Percentiles rank a stretch among this genome's conserved stretches.
These are phyloP conservation scores for Escallonia rubra DNA, from an alignment of 129 eudicot genomes.

Conservation along the genomic window DNA sequence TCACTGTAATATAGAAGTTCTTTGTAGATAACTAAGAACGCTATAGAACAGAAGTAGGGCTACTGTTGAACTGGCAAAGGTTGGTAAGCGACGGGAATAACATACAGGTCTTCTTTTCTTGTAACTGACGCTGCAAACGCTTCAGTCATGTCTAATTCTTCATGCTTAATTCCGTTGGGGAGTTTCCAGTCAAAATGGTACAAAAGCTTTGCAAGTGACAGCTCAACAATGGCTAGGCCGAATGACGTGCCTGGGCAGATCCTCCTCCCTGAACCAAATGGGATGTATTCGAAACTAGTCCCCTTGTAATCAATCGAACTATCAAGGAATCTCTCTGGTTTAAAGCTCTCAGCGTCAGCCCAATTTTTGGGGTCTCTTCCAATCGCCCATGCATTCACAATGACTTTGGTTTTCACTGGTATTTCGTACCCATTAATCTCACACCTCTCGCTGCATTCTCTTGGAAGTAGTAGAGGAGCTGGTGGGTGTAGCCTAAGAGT, in stretches of 20 bases:
- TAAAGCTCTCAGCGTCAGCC: background rate
- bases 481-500: conserved; percentile 11
- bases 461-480: conserved; percentile 9
- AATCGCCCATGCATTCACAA: conserved; percentile 13
- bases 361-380: conserved; percentile 1
- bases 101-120: background rate
- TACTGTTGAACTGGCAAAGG: background rate
- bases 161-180: background rate
- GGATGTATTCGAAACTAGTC: conserved; percentile 1
- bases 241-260: background rate
- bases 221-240: background rate
- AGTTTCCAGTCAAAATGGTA: conserved; percentile 3
- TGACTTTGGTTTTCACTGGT: conserved; percentile 9
- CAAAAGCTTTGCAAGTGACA: background rate
- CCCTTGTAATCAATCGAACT: conserved; percentile 1
- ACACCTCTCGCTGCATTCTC: conserved; percentile 9
- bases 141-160: conserved; percentile 1
- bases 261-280: conserved; percentile 1
- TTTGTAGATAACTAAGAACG: too few relatives aligned
- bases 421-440: conserved; percentile 7
- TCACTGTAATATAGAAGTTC: too few relatives aligned
- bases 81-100: conserved; percentile 6
- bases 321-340: background rate
- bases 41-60: background rate
- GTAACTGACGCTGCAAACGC: background rate